Base-by-base conservation (phyloP, 2,329 filamentous ascomycete genomes). In the Herpotrichia juniperi region DNA sequence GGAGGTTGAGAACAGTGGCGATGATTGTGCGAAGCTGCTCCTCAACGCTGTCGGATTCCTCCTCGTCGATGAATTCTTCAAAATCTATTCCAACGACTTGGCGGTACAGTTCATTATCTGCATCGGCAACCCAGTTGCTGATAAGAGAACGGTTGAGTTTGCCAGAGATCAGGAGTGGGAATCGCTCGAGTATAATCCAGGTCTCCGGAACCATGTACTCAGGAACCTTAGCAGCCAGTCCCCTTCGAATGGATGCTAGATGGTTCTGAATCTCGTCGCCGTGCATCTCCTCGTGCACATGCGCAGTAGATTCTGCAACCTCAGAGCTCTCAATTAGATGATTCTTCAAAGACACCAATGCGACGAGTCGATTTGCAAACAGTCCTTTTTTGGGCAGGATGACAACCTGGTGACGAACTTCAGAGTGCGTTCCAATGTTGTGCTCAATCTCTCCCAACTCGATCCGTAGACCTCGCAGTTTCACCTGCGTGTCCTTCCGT, bases 91-190 rank as follows among this genome's bases (percentile, higher is more conserved):
- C 49, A 34, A 47, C 50, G 3, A 76, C 73, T 5, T 69, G 67
- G 9, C 72, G 64, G 25, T 74, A 76, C 0, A 64, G 66, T 0
- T 67, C 56, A 2, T 72, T 62, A 19, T 74, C 67, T 50, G 73
- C 66, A 40, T 62, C 64, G 16, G 74, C 71, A 3, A 80, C 54
- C 79, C 79, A 81, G 2, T 58, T 62, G 4, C 68, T 68, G n/a
- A 77, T 44, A 2, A 42, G 21, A 3, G 42, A 48, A 16, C 56
- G 45, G 28, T 63, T 48, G 5, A 63, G 45, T 19, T 62, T 63
- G 12, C 52, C 54, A 4, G 58, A 58, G 1, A 48, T 30, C 1
- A 49, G 17, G 5, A 55, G 28, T n/a, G 57, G 60, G 12, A 62
- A 42, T 17, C 68, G 50, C 55, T 72, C 59, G 35, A 76, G 56